A percentile compares a stretch with the other conserved stretches of the same genome.
These are phyloP conservation scores for Oryza rufipogon DNA, from an alignment of 176 grass and related monocot genomes.

Conservation along the genomic window DNA sequence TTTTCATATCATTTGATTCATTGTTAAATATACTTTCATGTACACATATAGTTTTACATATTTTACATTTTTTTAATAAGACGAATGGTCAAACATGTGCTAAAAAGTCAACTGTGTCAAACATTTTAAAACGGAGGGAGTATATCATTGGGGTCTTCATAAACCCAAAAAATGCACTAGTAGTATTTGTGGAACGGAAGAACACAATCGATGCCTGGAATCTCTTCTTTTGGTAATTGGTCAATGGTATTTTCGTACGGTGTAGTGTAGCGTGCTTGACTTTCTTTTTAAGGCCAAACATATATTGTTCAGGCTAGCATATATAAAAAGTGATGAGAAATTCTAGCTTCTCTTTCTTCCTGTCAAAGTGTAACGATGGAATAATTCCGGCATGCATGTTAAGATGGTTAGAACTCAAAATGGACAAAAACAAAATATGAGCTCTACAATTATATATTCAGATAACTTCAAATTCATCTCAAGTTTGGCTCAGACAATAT, in stretches of 20 bases:
- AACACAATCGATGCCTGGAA: neutral
- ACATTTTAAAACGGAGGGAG: too few relatives aligned
- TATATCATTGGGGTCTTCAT: neutral
- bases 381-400: neutral
- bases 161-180: neutral
- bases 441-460: neutral
- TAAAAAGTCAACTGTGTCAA: too few relatives aligned
- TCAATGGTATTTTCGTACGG: neutral
- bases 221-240: neutral
- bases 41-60: too few relatives aligned
- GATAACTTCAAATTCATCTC: neutral
- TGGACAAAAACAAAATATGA: neutral
- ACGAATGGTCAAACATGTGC: too few relatives aligned
- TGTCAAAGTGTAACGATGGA: neutral
- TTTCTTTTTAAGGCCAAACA: slow-evolving; percentile 4
- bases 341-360: neutral
- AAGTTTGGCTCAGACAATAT: neutral
- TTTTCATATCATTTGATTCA: too few relatives aligned
- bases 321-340: too few relatives aligned
- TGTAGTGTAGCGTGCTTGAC: neutral
- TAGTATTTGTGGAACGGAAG: neutral
- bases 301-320: too few relatives aligned
- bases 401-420: too few relatives aligned
- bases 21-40: too few relatives aligned
- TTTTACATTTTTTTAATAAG: too few relatives aligned